Conservation (phyloP, 306 rosid species). For the Alnus glutinosa region DNA sequence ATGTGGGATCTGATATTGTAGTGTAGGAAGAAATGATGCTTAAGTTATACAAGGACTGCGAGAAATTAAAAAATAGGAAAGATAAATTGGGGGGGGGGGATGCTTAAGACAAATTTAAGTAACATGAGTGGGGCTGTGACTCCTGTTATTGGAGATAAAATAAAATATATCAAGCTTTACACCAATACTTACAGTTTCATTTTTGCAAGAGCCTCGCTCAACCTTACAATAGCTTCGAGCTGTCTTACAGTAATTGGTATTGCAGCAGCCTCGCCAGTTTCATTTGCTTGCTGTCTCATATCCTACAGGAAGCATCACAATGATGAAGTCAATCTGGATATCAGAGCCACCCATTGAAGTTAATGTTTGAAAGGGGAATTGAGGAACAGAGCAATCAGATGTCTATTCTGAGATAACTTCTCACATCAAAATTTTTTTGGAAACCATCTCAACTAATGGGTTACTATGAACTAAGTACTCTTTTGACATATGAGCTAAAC, state of each 20-base stretch:
- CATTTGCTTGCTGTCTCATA: constrained; percentile 96
- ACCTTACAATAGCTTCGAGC: constrained; percentile 90
- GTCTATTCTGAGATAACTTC: constrained; percentile 10
- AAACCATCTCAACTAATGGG: constrained; percentile 14
- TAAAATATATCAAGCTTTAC: neutral
- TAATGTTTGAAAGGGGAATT: constrained; percentile 10
- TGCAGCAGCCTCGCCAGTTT: constrained; percentile 87
- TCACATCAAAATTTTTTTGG: constrained; percentile 10
- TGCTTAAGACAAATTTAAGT: neutral
- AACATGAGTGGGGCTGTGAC: neutral
- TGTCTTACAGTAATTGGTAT: constrained; percentile 96
- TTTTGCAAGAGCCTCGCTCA: constrained; percentile 97
- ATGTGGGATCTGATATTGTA: constrained; percentile 57
- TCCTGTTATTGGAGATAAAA: neutral
- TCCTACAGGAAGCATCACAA: constrained; percentile 49
- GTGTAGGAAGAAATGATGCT: constrained; percentile 16
- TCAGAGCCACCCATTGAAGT: constrained; percentile 6
- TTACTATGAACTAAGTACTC: constrained; percentile 4
- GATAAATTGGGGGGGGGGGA: neutral
- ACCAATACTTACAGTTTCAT: constrained; percentile 80
- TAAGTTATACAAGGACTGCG: constrained; percentile 6
- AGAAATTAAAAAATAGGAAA: neutral
- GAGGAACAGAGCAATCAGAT: neutral
- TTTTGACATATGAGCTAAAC: constrained; percentile 10
- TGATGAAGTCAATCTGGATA: neutral